A percentile compares a stretch with the other conserved stretches of the same genome.
These are phyloP conservation scores for Aspergillus persii DNA, from an alignment of 2,329 filamentous ascomycete species.

Conservation along the genomic window DNA sequence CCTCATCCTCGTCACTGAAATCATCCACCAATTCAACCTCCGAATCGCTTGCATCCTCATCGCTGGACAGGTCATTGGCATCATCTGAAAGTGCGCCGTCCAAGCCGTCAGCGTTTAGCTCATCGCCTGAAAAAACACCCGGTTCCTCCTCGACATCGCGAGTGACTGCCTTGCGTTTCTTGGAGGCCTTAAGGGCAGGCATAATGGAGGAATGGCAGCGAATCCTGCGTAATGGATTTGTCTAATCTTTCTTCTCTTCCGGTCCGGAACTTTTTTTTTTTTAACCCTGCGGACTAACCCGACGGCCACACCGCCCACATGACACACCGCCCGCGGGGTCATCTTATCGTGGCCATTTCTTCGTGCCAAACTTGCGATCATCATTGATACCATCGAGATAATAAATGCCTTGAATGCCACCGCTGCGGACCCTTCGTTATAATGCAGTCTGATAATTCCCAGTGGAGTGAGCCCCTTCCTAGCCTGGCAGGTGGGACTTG, in stretches of 20 bases:
- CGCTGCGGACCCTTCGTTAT: background rate
- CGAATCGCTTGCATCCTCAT: slow-evolving; percentile 40
- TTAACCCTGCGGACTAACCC: slow-evolving; percentile 10
- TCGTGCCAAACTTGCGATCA: background rate
- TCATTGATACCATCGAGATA: background rate
- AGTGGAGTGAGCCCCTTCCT: slow-evolving; percentile 10
- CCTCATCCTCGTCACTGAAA: slow-evolving; percentile 49
- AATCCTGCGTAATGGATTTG: slow-evolving; percentile 5
- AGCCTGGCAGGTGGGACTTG: slow-evolving; percentile 6
- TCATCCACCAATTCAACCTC: slow-evolving; percentile 58
- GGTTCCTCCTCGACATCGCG: slow-evolving; percentile 51
- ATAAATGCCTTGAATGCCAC: background rate
- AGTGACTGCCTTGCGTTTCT: slow-evolving; percentile 66
- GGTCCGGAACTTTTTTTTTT: slow-evolving; percentile 14
- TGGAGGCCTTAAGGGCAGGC: slow-evolving; percentile 40
- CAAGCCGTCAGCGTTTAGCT: slow-evolving; percentile 50
- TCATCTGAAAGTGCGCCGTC: slow-evolving; percentile 45
- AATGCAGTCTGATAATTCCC: slow-evolving; percentile 13
- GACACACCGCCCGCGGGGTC: slow-evolving; percentile 29
- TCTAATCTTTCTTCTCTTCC: slow-evolving; percentile 6
- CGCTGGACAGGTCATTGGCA: slow-evolving; percentile 39
- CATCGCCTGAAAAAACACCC: slow-evolving; percentile 58
- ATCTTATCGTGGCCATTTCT: slow-evolving; percentile 19
- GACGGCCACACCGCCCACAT: slow-evolving; percentile 33
- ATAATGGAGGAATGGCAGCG: slow-evolving; percentile 23